Conservation (phyloP, 2,329 filamentous ascomycete species). For the Metarhizium robertsii region DNA sequence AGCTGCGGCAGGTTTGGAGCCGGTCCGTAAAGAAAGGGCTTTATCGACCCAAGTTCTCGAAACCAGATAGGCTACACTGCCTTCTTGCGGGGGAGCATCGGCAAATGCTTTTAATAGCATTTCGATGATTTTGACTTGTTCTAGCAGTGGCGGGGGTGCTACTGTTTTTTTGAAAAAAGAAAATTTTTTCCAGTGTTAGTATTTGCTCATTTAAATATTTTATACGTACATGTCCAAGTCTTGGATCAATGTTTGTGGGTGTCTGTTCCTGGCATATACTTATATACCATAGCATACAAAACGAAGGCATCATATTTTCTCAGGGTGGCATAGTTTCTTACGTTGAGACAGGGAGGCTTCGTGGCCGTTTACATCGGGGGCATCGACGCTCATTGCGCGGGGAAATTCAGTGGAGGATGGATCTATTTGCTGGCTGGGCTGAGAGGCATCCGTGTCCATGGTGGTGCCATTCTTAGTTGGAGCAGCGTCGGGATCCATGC, state of each 20-base stretch:
- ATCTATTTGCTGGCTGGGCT: conserved; percentile 13
- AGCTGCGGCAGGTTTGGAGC: conserved; percentile 44
- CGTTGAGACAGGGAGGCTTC: background rate
- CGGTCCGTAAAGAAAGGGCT: conserved; percentile 57
- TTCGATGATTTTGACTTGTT: conserved; percentile 66
- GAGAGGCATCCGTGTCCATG: conserved; percentile 34
- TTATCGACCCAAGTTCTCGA: conserved; percentile 70
- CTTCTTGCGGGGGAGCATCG: conserved; percentile 52
- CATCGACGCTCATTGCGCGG: conserved; percentile 33
- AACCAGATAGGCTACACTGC: conserved; percentile 68
- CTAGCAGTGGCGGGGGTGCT: conserved; percentile 29
- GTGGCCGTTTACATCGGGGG: conserved; percentile 18
- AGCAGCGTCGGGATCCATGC: conserved; percentile 44
- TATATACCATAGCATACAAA: background rate
- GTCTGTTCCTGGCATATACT: background rate
- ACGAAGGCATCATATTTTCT: background rate
- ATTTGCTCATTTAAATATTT: background rate
- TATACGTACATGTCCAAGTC: background rate
- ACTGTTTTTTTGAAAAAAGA: background rate
- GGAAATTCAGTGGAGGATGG: conserved; percentile 15
- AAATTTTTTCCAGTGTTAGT: conserved; percentile 1
- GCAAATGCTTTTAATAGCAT: conserved; percentile 45
- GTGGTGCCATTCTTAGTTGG: conserved; percentile 29
- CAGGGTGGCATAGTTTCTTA: conserved; percentile 1
- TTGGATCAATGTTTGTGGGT: too few relatives aligned